Conservation (phyloP, 2,329 filamentous ascomycete genomes). For the Dryadomyces quercus-mongolicae region DNA sequence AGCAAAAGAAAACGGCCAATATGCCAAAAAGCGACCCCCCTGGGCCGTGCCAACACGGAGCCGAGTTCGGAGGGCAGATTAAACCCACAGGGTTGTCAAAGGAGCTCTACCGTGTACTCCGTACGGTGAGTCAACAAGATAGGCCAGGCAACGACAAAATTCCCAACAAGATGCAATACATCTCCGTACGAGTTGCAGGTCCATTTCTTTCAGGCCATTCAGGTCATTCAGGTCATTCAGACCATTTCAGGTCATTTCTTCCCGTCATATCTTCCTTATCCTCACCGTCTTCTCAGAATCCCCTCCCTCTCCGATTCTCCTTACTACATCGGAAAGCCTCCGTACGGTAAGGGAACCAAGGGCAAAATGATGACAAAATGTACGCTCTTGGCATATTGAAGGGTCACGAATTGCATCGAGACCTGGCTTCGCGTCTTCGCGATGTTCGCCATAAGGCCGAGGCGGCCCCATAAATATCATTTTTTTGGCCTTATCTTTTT, state of each 20-base stretch:
- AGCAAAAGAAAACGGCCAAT: not conserved
- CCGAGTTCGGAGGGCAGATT: not conserved
- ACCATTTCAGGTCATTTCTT: too few relatives aligned
- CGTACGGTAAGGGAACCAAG: not conserved
- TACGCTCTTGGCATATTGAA: not conserved
- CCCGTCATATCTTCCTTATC: too few relatives aligned
- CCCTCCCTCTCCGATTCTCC: not conserved
- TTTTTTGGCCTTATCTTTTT: not conserved
- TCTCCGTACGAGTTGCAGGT: too few relatives aligned
- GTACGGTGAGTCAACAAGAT: too few relatives aligned
- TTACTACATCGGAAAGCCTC: not conserved
- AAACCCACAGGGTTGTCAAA: too few relatives aligned
- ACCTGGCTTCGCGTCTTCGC: conserved; percentile 2
- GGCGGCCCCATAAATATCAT: not conserved
- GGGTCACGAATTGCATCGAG: not conserved
- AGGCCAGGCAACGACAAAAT: too few relatives aligned
- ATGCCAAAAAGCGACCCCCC: not conserved
- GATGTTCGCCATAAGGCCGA: not conserved
- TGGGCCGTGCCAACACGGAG: not conserved
- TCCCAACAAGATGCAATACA: too few relatives aligned
- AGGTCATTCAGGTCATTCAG: too few relatives aligned
- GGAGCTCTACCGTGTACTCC: too few relatives aligned
- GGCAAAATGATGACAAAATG: not conserved
- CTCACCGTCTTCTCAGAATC: too few relatives aligned
- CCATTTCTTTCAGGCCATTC: too few relatives aligned